Percentiles rank a stretch among this genome's conserved stretches.
These are phyloP conservation scores for Rhytidhysteron rufulum DNA, from an alignment of 2,329 filamentous ascomycete genomes.

Conservation along the genomic window DNA sequence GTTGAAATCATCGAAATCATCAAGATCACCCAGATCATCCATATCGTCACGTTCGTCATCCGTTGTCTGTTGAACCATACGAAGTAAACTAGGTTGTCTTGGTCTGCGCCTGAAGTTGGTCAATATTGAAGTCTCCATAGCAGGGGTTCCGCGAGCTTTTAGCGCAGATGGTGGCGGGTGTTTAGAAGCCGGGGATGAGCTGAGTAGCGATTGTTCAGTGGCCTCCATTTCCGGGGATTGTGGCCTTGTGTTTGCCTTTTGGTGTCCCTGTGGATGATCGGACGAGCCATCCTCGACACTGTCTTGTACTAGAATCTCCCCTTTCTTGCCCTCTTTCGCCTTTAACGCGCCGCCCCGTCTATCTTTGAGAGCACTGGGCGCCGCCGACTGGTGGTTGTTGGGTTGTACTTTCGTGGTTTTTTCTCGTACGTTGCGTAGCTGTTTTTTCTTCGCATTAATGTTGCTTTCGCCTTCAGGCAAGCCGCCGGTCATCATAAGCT, in stretches of 20 bases:
- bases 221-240: neutral
- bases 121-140: conserved; percentile 44
- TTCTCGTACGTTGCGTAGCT: conserved; percentile 5
- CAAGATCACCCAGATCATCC: conserved; percentile 41
- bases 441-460: conserved; percentile 4
- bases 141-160: conserved; percentile 41
- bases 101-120: conserved; percentile 49
- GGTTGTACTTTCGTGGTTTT: conserved; percentile 17
- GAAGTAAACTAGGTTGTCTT: conserved; percentile 47
- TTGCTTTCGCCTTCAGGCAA: conserved; percentile 18
- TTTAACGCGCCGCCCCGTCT: conserved; percentile 26
- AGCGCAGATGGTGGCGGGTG: conserved; percentile 42
- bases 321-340: conserved; percentile 9
- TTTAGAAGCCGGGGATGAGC: no score
- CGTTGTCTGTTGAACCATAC: conserved; percentile 44
- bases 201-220: no score
- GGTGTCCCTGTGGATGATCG: no score
- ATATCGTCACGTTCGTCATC: conserved; percentile 47
- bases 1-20: conserved; percentile 48
- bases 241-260: no score
- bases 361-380: conserved; percentile 28
- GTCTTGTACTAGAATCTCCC: neutral
- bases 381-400: conserved; percentile 20
- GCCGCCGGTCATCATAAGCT: conserved; percentile 34
- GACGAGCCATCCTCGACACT: no score